These are phyloP conservation scores for Penicillium hesseltinei DNA, from an alignment of 2,329 filamentous ascomycete species.

Conservation along the genomic window DNA sequence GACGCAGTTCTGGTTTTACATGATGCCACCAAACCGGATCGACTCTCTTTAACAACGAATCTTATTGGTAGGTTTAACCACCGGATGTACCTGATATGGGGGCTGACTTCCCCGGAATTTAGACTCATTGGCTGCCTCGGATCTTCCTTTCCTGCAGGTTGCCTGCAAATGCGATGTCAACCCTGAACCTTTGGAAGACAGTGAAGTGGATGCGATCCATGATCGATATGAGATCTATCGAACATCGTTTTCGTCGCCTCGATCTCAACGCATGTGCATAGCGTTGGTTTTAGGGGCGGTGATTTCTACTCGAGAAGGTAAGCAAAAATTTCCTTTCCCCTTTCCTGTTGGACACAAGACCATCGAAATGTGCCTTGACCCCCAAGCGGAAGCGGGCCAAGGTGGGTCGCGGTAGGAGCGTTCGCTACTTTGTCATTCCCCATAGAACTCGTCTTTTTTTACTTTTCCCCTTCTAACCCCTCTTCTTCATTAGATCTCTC, in stretches of 20 bases:
- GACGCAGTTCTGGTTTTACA: conserved; percentile 85
- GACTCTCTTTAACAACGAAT: conserved; percentile 70
- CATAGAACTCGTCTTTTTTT: conserved; percentile 15
- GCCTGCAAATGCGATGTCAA: conserved; percentile 87
- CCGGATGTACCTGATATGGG: not conserved
- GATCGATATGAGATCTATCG: conserved; percentile 71
- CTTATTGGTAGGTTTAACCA: conserved; percentile 65
- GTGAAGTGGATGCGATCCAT: conserved; percentile 70
- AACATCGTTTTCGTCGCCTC: conserved; percentile 67
- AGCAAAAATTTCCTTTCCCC: conserved; percentile 34
- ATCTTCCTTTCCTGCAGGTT: conserved; percentile 74
- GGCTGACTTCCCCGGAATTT: not conserved
- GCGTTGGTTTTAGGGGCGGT: conserved; percentile 71
- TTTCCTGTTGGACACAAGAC: not conserved
- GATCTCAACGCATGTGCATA: conserved; percentile 72
- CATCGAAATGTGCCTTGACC: conserved; percentile 19
- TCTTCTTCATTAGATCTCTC: not conserved
- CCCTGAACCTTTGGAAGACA: conserved; percentile 52
- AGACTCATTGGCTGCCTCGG: conserved; percentile 73
- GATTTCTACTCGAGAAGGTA: conserved; percentile 67
- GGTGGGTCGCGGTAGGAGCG: conserved; percentile 30
- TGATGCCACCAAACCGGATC: conserved; percentile 77
- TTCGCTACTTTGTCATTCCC: conserved; percentile 26
- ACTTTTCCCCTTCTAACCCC: conserved; percentile 6
- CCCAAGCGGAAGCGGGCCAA: conserved; percentile 21